Percentiles rank a stretch among this genome's conserved stretches.
These are phyloP conservation scores for Nicotiana tomentosiformis DNA, from an alignment of 257 asterid species.

Conservation along the genomic window DNA sequence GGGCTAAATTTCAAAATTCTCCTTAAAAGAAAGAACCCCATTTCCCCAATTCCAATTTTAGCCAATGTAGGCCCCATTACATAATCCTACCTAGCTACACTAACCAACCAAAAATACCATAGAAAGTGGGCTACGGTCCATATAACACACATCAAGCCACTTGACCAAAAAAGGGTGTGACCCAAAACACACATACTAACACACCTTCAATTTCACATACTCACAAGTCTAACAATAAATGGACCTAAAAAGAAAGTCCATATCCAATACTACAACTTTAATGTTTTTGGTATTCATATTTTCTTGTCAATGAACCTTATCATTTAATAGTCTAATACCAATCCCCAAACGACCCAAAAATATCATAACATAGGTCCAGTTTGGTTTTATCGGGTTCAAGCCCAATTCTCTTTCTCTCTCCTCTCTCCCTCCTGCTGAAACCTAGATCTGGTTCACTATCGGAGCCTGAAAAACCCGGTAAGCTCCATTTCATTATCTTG, in stretches of 20 bases:
- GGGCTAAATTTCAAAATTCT: constrained; percentile 1
- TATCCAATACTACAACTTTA: not conserved
- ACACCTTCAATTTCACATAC: constrained; percentile 1
- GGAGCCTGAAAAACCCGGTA: constrained; percentile 23
- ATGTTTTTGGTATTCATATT: not conserved
- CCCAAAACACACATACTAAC: not conserved
- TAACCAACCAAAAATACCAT: not conserved
- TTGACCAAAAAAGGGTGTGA: not conserved
- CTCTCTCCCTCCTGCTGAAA: constrained; percentile 30
- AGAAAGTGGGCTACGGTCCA: not conserved
- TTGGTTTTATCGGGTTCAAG: constrained; percentile 36
- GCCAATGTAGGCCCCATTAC: not conserved
- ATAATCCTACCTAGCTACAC: not conserved
- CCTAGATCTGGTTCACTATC: constrained; percentile 49
- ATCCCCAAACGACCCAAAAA: not conserved
- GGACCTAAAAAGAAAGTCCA: not conserved
- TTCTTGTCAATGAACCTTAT: too few species aligned
- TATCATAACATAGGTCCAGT: constrained; percentile 46
- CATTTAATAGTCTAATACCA: too few species aligned
- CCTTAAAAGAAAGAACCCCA: not conserved
- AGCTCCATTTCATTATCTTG: constrained; percentile 6
- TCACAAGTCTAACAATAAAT: not conserved
- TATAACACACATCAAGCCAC: not conserved
- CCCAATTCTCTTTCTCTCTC: constrained; percentile 53
- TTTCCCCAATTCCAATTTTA: not conserved